phyloP scores from a whole-genome alignment of 2,329 filamentous ascomycete species.

The Leptographium procerum region DNA sequence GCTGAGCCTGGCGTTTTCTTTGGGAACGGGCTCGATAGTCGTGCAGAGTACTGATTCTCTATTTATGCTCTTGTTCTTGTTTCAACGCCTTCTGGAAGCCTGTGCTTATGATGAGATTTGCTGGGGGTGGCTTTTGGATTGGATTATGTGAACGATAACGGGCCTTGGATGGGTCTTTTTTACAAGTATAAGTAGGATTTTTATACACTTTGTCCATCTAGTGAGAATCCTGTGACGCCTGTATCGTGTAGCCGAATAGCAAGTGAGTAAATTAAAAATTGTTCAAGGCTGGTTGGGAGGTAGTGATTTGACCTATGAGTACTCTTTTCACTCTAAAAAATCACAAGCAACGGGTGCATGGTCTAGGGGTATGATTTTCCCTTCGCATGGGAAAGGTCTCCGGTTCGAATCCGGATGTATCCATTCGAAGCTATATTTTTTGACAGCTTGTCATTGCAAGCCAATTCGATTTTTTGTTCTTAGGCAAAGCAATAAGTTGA shows the following conservation, averaged over 20 bases:
- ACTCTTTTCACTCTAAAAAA: neutral
- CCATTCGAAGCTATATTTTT: neutral
- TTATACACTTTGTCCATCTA: neutral
- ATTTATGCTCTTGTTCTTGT: neutral
- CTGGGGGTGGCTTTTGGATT: neutral
- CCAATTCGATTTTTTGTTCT: too few relatives aligned
- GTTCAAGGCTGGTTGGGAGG: too few relatives aligned
- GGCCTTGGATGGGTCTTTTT: neutral
- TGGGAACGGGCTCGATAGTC: neutral
- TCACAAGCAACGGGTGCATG: slow-evolving; percentile 10
- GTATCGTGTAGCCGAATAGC: neutral
- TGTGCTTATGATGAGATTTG: neutral
- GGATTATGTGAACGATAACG: neutral
- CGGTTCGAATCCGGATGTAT: slow-evolving; percentile 2
- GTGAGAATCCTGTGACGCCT: neutral
- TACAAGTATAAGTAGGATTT: neutral
- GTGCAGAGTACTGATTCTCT: neutral
- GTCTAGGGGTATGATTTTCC: slow-evolving; percentile 3
- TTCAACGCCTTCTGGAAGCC: neutral
- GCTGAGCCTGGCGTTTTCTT: slow-evolving; percentile 4
- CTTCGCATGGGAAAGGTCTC: slow-evolving; percentile 2
- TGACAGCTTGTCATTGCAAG: neutral
- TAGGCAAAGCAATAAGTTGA: too few relatives aligned
- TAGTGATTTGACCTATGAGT: too few relatives aligned
- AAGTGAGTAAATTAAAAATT: neutral